Evolutionary conservation across 805 yeast genomes (phyloP), one percentile per base, ranked within the genome.

Genomic region (Yarrowia sp.): DNA sequence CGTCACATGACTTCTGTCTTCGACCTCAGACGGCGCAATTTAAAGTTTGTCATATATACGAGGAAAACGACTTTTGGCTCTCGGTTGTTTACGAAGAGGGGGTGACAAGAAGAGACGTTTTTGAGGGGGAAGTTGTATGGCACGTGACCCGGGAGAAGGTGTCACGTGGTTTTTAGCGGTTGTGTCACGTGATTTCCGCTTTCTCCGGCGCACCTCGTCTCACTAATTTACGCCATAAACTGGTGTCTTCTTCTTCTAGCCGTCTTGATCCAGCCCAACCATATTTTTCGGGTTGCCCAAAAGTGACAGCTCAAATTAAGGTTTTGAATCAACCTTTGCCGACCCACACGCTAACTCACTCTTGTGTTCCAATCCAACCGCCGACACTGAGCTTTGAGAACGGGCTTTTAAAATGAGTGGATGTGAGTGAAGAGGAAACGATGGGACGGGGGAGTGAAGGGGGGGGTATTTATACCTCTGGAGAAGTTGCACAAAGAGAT

Each of bases 231-330:
- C 38, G 34, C 58, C 43, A 19, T 38, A 52, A 52, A 36, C 17
- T 14, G 17, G 9, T 7, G 7, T 5, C 30, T 24, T 7, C 30
- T 24, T 24, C 30, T 24, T 24, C 30, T 5, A 24, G 30, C 3
- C 30, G 30, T 24, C 30, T 24, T 24, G 30, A 24, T 7, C 30
- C 30, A 24, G 30, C 30, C 30, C 30, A 24, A 24, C 30, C 30
- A 24, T 24, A 24, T 24, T 24, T 24, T 24, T 24, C 30, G 3
- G 7, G 30, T 24, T 24, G 30, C 30, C 30, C 30, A 24, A 52
- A 52, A 52, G n/a, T 38, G 58, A 52, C 58, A 52, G 47, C 47
- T 55, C 63, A 55, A 40, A 40, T 55, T 42, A 40, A n/a, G 47
- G 47, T 55, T 55, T 7, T 24, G 20, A 52, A 52, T 52, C 58